Percentiles rank a stretch among this genome's conserved stretches.
Conservation (phyloP, 495 filamentous ascomycete genomes). For the Xylaria venustula region DNA sequence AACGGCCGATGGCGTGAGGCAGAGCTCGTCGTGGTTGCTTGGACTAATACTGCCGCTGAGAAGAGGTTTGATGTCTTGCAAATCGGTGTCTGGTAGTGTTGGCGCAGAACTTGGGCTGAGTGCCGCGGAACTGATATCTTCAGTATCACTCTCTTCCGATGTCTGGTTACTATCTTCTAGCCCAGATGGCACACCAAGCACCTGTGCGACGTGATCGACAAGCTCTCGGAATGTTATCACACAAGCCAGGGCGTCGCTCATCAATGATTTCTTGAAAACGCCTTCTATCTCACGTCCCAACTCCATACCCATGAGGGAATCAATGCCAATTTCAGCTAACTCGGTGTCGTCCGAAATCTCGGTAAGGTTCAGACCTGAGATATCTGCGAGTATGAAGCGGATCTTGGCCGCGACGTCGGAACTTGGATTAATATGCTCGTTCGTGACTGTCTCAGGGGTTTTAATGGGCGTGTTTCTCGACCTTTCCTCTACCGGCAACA, state of each 20-base stretch:
- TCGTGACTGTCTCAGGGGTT: too few species aligned
- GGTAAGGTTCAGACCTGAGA: slow-evolving; percentile 43
- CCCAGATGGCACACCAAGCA: too few species aligned
- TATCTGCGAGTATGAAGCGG: slow-evolving; percentile 21
- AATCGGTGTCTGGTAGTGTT: too few species aligned
- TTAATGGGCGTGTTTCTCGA: too few species aligned
- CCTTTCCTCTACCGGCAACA: too few species aligned
- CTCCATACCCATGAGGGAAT: slow-evolving; percentile 58
- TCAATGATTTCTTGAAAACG: slow-evolving; percentile 27
- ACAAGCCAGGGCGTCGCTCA: slow-evolving; percentile 23
- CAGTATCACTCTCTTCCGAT: too few species aligned
- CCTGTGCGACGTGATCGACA: background rate
- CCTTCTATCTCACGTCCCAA: slow-evolving; percentile 47
- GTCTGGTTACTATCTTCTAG: too few species aligned
- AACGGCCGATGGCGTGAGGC: slow-evolving; percentile 32
- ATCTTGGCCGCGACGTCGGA: slow-evolving; percentile 3
- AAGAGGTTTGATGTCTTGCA: too few species aligned
- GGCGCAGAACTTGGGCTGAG: too few species aligned
- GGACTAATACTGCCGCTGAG: slow-evolving; percentile 20
- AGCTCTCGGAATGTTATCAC: background rate
- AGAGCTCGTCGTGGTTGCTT: slow-evolving; percentile 23
- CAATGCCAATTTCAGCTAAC: slow-evolving; percentile 52
- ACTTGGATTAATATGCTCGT: slow-evolving; percentile 17
- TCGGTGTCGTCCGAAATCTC: slow-evolving; percentile 40
- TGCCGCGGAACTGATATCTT: too few species aligned